Conservation (phyloP, 192 early-diverging fungal species). For the Allomyces macrogynus region DNA sequence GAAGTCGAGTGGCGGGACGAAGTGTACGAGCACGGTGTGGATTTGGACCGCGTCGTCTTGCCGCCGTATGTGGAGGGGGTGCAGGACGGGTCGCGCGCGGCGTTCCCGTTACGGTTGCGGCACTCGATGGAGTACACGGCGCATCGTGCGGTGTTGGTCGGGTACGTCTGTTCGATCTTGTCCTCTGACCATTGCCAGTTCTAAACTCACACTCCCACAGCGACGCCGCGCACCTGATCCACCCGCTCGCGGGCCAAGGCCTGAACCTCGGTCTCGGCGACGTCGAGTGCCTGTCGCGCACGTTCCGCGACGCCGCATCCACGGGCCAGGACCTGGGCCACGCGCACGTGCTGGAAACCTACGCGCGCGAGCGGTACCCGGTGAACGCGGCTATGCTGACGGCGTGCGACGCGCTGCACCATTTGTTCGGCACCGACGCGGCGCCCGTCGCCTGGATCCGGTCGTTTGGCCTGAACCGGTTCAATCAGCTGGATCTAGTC, state of each 20-base stretch:
- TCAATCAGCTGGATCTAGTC: conserved; percentile 39
- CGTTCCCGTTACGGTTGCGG: conserved; percentile 68
- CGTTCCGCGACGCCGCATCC: conserved; percentile 38
- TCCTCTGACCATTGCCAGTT: background rate
- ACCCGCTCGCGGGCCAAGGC: conserved; percentile 92
- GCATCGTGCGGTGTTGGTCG: conserved; percentile 67
- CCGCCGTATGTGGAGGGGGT: conserved; percentile 44
- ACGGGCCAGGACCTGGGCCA: conserved; percentile 68
- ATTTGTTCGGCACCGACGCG: conserved; percentile 48
- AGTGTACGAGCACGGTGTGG: conserved; percentile 11
- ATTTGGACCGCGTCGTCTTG: conserved; percentile 5
- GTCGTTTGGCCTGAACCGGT: conserved; percentile 45
- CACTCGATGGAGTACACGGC: conserved; percentile 56
- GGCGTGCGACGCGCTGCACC: conserved; percentile 57
- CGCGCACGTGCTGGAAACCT: conserved; percentile 49
- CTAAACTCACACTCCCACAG: no score
- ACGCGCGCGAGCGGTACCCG: conserved; percentile 61
- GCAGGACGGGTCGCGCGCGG: conserved; percentile 41
- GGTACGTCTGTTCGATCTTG: conserved; percentile 17
- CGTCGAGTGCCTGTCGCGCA: conserved; percentile 40
- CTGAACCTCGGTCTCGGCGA: conserved; percentile 84
- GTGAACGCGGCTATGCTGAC: conserved; percentile 69
- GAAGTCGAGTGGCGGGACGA: conserved; percentile 50
- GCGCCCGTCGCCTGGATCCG: conserved; percentile 41
- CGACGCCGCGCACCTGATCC: conserved; percentile 88